Evolutionary conservation across 2,329 filamentous ascomycete species (phyloP), one percentile per base, ranked within the genome.

Genomic region (Phialophora expanda): DNA sequence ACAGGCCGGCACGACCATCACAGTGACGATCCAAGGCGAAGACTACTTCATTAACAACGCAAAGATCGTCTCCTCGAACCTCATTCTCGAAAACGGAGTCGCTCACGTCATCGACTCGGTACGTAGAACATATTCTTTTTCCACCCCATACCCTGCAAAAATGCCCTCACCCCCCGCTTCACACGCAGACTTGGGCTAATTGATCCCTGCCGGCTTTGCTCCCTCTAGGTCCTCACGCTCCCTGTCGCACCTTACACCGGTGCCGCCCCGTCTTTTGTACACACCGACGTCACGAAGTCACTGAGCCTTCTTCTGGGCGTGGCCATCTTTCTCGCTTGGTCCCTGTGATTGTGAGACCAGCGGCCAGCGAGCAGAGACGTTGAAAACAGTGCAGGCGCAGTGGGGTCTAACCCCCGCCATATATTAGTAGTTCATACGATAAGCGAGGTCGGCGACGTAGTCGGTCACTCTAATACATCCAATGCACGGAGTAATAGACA

Each of bases 41-140:
- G 57, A 61, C 26, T 61, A 61, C 57, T 61, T 61, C 22, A 48
- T 61, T 28, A 61, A 61, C 57, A 53, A 61, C 22, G 57, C 57
- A 50, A 61, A 53, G 46, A 61, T 61, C 3, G 20, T 61, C 57
- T 30, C 57, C 4, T 61, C 57, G 44, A 61, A 61, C 32, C 57
- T 61, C n/a, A 53, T 61, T n/a, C 28, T 61, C 17, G 57, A 61
- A 20, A 61, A 61, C 48, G 57, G 57, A 9, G 57, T 61, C 8
- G 57, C 57, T 53, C 57, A 61, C 17, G 28, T 61, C 2, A 61
- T 61, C 22, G 57, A 61, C 24, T 22, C 57, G 57, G 57, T 61
- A 61, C n/a, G 57, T 53, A n/a, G 14, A 9, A 7, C 17, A 20
- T 34, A 17, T 3, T 57, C 32, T 28, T 26, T 1, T 6, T 30